These are phyloP conservation scores for Peribolospora baueri DNA, from an alignment of 768 basidiomycete species.

Conservation along the genomic window DNA sequence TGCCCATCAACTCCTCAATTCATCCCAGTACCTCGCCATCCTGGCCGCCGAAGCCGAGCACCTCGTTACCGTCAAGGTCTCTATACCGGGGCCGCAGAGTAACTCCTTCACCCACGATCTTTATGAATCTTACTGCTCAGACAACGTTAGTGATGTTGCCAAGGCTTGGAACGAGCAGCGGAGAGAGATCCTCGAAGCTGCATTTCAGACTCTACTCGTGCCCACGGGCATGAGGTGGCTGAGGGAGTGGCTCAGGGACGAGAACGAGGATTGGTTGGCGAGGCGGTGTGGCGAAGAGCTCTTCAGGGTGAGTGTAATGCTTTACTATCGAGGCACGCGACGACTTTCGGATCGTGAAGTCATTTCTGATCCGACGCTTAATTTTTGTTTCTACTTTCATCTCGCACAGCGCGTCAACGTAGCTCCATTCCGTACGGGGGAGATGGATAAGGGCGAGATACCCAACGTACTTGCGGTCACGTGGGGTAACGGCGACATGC, in stretches of 20 bases:
- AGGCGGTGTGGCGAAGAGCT: conserved; percentile 40
- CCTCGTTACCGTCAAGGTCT: conserved; percentile 51
- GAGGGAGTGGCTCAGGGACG: conserved; percentile 64
- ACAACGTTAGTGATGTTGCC: conserved; percentile 59
- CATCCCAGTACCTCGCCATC: conserved; percentile 66
- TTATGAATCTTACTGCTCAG: conserved; percentile 58
- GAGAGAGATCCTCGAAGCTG: conserved; percentile 48
- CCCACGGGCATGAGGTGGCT: conserved; percentile 70
- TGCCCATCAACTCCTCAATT: conserved; percentile 23
- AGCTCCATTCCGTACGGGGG: conserved; percentile 38
- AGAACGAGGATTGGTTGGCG: conserved; percentile 65
- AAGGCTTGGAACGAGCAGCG: conserved; percentile 80
- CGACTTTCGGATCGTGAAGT: conserved; percentile 2
- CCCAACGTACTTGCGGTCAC: conserved; percentile 68
- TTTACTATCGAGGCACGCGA: background rate
- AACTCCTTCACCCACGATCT: conserved; percentile 48
- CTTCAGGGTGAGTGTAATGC: conserved; percentile 30
- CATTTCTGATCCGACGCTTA: background rate
- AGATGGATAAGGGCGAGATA: conserved; percentile 44
- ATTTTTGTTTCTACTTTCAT: background rate
- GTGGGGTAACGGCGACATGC: conserved; percentile 85
- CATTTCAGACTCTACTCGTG: conserved; percentile 54
- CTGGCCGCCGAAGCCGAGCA: conserved; percentile 73
- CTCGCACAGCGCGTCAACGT: conserved; percentile 48
- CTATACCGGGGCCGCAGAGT: conserved; percentile 36